Percentiles rank a stretch among this genome's conserved stretches.
These are phyloP conservation scores for Dendrobium nobile DNA, from an alignment of 106 monocot genomes.

Conservation along the genomic window DNA sequence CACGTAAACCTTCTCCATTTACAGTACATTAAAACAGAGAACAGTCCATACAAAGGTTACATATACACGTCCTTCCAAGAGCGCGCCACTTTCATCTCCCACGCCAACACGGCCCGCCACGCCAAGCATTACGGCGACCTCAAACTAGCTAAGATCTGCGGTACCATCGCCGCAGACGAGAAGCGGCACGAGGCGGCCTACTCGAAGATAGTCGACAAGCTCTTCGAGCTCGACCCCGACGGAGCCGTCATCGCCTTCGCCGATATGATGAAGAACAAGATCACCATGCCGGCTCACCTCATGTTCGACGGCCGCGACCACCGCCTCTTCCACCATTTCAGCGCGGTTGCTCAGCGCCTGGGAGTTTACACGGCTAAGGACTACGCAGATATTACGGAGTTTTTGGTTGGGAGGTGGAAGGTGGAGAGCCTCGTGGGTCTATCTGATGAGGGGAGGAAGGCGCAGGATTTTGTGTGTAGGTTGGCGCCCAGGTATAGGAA, in stretches of 20 bases:
- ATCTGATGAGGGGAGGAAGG: constrained; percentile 16
- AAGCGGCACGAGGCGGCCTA: constrained; percentile 57
- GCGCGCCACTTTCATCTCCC: constrained; percentile 55
- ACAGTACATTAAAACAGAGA: constrained; percentile 17
- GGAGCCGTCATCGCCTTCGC: constrained; percentile 35
- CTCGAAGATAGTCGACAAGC: constrained; percentile 46
- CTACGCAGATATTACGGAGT: constrained; percentile 51
- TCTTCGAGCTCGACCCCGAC: constrained; percentile 52
- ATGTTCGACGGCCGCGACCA: constrained; percentile 51
- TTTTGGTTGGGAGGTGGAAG: constrained; percentile 41
- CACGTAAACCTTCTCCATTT: too few species aligned
- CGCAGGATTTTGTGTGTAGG: constrained; percentile 24
- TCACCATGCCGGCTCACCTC: constrained; percentile 47
- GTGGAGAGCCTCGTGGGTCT: constrained; percentile 15
- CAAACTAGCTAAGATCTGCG: constrained; percentile 51
- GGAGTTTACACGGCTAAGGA: constrained; percentile 47
- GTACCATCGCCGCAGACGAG: constrained; percentile 49
- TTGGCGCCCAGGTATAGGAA: constrained; percentile 15
- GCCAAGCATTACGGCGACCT: constrained; percentile 47
- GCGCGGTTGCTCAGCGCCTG: constrained; percentile 32
- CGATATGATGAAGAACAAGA: constrained; percentile 55
- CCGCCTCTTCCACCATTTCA: constrained; percentile 35
- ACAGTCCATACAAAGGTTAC: constrained; percentile 37
- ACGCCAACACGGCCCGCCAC: constrained; percentile 47
- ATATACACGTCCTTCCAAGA: constrained; percentile 61